Evolutionary conservation across 2,329 filamentous ascomycete species (phyloP).

Genomic region (Aureobasidium sp.): DNA sequence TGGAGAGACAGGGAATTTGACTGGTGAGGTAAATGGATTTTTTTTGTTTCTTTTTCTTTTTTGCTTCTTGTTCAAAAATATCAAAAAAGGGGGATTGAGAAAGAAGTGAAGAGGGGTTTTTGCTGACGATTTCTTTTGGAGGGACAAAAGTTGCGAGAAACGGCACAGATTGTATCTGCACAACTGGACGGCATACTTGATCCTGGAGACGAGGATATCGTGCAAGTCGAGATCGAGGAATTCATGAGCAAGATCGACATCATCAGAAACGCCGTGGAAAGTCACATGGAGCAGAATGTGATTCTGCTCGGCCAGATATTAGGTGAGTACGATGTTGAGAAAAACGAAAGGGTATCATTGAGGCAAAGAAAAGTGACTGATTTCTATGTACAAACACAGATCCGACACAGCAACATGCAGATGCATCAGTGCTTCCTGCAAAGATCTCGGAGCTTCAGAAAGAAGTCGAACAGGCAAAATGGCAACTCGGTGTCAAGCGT

Average conservation of each 20-base stretch:
- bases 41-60: no score
- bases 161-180: constrained; percentile 37
- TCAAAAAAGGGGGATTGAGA: no score
- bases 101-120: no score
- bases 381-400: constrained; percentile 2
- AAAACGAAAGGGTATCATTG: constrained; percentile 8
- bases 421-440: constrained; percentile 4
- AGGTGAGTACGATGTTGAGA: background rate
- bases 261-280: constrained; percentile 31
- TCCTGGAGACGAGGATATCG: constrained; percentile 32
- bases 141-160: constrained; percentile 32
- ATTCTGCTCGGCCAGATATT: constrained; percentile 29
- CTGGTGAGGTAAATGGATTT: constrained; percentile 29
- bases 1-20: constrained; percentile 29
- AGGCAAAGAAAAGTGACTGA: constrained; percentile 3
- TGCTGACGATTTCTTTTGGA: no score
- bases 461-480: constrained; percentile 20
- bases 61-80: background rate
- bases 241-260: constrained; percentile 35
- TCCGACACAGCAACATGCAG: constrained; percentile 15
- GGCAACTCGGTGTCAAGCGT: constrained; percentile 26
- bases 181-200: constrained; percentile 33
- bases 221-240: constrained; percentile 33
- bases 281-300: constrained; percentile 28
- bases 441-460: constrained; percentile 16